Conservation (phyloP, 257 asterid species). For the Solanum stenotomum region DNA sequence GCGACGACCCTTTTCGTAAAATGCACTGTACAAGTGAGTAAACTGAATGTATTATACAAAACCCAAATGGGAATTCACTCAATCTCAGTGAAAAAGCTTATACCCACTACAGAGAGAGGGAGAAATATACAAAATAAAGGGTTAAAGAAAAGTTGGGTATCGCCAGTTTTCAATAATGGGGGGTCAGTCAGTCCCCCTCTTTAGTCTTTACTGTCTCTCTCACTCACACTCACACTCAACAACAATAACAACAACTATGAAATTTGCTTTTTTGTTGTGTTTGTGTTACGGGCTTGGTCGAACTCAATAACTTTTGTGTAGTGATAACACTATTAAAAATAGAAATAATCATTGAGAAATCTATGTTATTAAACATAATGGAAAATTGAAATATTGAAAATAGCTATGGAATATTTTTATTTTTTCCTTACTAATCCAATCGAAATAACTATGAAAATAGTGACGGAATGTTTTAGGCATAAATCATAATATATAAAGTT, state of each 20-base stretch:
- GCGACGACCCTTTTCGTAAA: constrained; percentile 6
- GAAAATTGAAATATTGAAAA: too few species aligned
- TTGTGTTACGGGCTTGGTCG: not conserved
- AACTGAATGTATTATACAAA: not conserved
- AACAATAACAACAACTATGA: not conserved
- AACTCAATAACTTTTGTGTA: not conserved
- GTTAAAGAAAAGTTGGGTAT: not conserved
- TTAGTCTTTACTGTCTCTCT: not conserved
- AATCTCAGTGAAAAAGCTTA: not conserved
- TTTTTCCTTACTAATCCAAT: too few species aligned
- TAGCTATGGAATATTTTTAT: too few species aligned
- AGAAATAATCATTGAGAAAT: too few species aligned
- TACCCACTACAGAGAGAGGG: not conserved
- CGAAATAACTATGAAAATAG: too few species aligned
- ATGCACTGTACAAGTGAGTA: not conserved
- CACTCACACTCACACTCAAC: not conserved
- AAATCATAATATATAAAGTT: too few species aligned
- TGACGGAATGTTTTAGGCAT: too few species aligned
- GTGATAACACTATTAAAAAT: too few species aligned
- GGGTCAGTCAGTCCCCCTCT: not conserved
- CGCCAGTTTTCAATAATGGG: not conserved
- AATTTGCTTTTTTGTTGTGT: not conserved
- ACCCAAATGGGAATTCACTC: not conserved
- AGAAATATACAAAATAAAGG: not conserved
- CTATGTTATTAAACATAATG: too few species aligned